Evolutionary conservation across 331 rosid genomes (phyloP).

Genomic region (Pyrus hybrid): DNA sequence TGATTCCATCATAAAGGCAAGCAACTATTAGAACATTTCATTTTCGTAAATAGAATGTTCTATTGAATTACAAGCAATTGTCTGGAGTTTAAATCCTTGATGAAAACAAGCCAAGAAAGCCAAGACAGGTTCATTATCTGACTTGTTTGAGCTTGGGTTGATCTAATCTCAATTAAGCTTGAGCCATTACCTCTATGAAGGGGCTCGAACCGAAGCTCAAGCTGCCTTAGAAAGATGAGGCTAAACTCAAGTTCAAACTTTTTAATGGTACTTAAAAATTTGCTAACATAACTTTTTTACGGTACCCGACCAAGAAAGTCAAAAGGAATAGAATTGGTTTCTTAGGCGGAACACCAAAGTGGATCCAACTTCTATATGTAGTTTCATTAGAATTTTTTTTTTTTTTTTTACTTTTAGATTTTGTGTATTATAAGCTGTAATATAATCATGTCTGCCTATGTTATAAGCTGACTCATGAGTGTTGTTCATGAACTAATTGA

Average conservation of each 20-base stretch:
- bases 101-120: background rate
- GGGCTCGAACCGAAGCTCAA: background rate
- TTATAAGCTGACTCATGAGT: background rate
- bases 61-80: background rate
- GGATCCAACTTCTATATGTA: background rate
- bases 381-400: background rate
- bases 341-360: background rate
- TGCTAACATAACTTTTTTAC: background rate
- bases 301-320: background rate
- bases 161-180: background rate
- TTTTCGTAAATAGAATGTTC: background rate
- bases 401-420: background rate
- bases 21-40: conserved; percentile 7
- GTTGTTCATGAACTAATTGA: background rate
- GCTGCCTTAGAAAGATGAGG: background rate
- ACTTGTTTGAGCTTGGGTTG: background rate
- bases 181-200: background rate
- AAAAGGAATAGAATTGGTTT: background rate
- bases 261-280: background rate
- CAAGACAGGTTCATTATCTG: background rate
- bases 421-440: background rate
- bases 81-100: background rate
- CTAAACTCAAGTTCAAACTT: background rate
- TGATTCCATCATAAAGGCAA: conserved; percentile 83
- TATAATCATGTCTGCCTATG: background rate